A percentile compares a stretch with the other conserved stretches of the same genome.
These are phyloP conservation scores for Ambrosiella xylebori DNA, from an alignment of 2,329 filamentous ascomycete genomes.

Conservation along the genomic window DNA sequence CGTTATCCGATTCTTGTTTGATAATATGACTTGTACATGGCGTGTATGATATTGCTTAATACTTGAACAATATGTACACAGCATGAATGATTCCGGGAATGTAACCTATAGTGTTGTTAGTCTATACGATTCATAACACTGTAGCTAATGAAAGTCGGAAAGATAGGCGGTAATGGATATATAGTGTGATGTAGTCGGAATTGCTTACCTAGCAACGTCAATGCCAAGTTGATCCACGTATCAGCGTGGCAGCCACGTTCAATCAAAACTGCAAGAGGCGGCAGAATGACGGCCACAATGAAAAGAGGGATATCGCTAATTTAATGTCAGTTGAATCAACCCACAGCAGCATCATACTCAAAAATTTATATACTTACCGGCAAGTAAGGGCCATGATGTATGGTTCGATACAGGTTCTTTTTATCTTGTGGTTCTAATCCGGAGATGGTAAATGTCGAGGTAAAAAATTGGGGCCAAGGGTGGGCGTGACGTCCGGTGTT, in stretches of 20 bases:
- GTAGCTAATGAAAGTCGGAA: background rate
- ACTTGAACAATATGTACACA: constrained; percentile 84
- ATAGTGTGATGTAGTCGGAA: background rate
- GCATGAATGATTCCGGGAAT: constrained; percentile 83
- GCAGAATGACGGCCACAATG: constrained; percentile 77
- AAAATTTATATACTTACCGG: constrained; percentile 26
- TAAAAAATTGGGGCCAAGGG: no score
- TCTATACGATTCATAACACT: background rate
- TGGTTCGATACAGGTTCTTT: background rate
- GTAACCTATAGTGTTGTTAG: constrained; percentile 24
- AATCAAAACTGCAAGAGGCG: constrained; percentile 83
- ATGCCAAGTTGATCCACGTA: constrained; percentile 79
- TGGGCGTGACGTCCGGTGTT: no score
- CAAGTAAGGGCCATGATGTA: constrained; percentile 41
- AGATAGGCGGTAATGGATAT: background rate
- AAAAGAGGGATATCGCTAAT: constrained; percentile 43
- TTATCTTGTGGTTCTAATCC: no score
- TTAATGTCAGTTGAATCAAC: no score
- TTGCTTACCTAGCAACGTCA: constrained; percentile 50
- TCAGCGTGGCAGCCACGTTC: constrained; percentile 80
- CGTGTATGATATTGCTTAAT: constrained; percentile 32
- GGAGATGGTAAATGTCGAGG: no score
- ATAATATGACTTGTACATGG: no score
- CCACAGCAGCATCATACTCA: no score
- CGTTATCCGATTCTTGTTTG: no score